phyloP scores from a whole-genome alignment of 2,329 filamentous ascomycete species.

The Aureobasidium leucospermi region DNA sequence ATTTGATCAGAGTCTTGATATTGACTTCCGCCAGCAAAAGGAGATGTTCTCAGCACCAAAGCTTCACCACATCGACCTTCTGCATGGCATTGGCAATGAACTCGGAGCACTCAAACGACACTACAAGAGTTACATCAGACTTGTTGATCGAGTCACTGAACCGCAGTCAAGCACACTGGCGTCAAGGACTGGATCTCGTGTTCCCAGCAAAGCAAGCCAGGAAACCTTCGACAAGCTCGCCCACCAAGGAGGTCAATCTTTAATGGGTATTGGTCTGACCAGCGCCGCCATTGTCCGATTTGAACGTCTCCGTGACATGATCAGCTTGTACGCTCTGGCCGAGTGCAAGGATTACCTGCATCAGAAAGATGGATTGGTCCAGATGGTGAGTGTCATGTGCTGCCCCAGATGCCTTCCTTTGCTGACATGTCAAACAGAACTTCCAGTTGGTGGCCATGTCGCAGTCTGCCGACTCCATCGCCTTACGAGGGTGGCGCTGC shows the following conservation, averaged over 20 bases:
- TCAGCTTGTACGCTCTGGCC: conserved; percentile 54
- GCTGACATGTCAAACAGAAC: conserved; percentile 44
- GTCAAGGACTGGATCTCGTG: conserved; percentile 35
- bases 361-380: conserved; percentile 63
- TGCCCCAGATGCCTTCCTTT: neutral
- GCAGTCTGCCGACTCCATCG: conserved; percentile 64
- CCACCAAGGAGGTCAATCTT: conserved; percentile 24
- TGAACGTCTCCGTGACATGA: conserved; percentile 50
- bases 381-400: conserved; percentile 45
- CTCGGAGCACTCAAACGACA: conserved; percentile 54
- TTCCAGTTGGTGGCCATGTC: conserved; percentile 73
- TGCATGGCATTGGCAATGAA: conserved; percentile 55
- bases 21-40: conserved; percentile 31
- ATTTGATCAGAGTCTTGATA: neutral
- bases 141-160: conserved; percentile 52
- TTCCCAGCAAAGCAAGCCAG: conserved; percentile 23
- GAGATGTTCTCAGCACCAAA: conserved; percentile 48
- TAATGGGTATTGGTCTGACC: conserved; percentile 39
- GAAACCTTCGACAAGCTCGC: conserved; percentile 23
- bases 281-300: conserved; percentile 51
- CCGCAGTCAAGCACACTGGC: conserved; percentile 37
- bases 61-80: conserved; percentile 40
- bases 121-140: conserved; percentile 53
- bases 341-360: conserved; percentile 57
- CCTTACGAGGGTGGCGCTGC: conserved; percentile 62